These are phyloP conservation scores for Boletus huronensis DNA, from an alignment of 768 basidiomycete genomes.

Conservation along the genomic window DNA sequence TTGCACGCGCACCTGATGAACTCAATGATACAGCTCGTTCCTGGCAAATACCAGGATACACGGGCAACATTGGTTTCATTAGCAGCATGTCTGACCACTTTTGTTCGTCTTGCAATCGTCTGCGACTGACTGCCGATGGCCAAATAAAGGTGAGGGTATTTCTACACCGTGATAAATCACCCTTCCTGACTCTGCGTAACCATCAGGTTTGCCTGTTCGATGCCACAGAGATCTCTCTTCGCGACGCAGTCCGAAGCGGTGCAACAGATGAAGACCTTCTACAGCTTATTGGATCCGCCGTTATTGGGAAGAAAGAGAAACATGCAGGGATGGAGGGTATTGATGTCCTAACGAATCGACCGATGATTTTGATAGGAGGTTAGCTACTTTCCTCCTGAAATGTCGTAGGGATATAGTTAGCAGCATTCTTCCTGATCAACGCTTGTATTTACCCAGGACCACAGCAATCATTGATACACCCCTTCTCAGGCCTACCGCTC, in stretches of 20 bases:
- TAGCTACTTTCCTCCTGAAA: conserved; percentile 48
- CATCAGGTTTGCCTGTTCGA: conserved; percentile 83
- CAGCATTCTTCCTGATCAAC: conserved; percentile 20
- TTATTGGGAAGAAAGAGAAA: conserved; percentile 70
- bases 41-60: conserved; percentile 68
- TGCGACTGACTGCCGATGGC: conserved; percentile 86
- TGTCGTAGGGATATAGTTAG: conserved; percentile 17
- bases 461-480: conserved; percentile 2
- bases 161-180: not conserved
- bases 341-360: conserved; percentile 71
- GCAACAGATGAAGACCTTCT: conserved; percentile 63
- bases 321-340: conserved; percentile 84
- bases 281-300: conserved; percentile 57
- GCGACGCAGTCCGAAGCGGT: conserved; percentile 67
- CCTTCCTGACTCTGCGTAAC: conserved; percentile 1
- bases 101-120: conserved; percentile 78
- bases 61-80: conserved; percentile 80
- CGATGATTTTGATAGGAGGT: conserved; percentile 95
- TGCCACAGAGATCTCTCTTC: conserved; percentile 76
- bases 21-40: conserved; percentile 79
- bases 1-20: conserved; percentile 61
- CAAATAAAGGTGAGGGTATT: conserved; percentile 66
- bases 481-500: not conserved
- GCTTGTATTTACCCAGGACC: conserved; percentile 23
- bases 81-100: conserved; percentile 95